phyloP scores from a whole-genome alignment of 176 grass and related monocot genomes.

The Elaeis guineensis region DNA sequence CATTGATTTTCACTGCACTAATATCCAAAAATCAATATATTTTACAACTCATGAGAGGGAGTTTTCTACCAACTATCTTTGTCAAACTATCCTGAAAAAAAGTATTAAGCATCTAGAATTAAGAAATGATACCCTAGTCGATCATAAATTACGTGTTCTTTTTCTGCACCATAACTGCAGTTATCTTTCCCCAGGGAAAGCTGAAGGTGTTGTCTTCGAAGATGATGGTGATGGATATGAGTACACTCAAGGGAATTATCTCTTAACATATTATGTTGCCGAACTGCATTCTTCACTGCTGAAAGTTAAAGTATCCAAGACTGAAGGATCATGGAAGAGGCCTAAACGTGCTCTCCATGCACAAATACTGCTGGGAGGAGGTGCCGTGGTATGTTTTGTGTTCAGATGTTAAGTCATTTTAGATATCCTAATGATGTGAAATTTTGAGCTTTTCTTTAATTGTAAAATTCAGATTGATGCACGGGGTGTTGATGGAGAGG shows the following conservation, averaged over 20 bases:
- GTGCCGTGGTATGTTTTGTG: conserved; percentile 54
- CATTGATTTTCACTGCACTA: no score
- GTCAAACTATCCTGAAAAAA: no score
- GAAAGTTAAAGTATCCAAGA: conserved; percentile 55
- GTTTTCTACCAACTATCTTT: no score
- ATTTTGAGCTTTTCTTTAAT: not conserved
- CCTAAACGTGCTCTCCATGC: conserved; percentile 53
- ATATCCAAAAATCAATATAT: no score
- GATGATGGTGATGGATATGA: conserved; percentile 82
- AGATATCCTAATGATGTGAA: no score
- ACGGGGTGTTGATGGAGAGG: conserved; percentile 51
- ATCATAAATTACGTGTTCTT: no score
- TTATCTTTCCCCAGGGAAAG: conserved; percentile 51
- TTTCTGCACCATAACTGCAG: not conserved
- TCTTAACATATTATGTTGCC: conserved; percentile 75
- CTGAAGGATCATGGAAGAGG: conserved; percentile 57
- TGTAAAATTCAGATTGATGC: conserved; percentile 48
- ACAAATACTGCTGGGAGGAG: conserved; percentile 71
- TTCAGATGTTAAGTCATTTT: not conserved
- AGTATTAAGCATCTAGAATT: no score
- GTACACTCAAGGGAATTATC: conserved; percentile 60
- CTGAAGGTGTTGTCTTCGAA: conserved; percentile 77
- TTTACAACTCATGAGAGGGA: no score
- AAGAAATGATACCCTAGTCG: no score
- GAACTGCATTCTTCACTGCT: conserved; percentile 52